Evolutionary conservation across 2,329 filamentous ascomycete genomes (phyloP).

Genomic region (Amphichorda felina): DNA sequence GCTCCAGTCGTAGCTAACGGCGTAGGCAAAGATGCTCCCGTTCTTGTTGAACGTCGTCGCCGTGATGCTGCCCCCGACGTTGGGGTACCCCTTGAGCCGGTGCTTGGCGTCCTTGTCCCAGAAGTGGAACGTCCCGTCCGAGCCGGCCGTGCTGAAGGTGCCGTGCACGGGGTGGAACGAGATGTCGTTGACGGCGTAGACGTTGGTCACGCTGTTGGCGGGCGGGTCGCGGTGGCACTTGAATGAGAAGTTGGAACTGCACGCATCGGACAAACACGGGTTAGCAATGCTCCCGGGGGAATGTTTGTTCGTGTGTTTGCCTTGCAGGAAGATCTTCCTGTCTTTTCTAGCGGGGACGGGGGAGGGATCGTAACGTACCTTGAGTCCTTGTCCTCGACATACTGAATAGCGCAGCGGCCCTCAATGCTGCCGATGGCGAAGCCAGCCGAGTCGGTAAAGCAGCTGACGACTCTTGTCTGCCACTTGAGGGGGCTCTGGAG

Average conservation of each 20-base stretch:
- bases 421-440: conserved; percentile 96
- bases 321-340: background rate
- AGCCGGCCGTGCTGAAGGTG: conserved; percentile 95
- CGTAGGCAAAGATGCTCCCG: conserved; percentile 77
- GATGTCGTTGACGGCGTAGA: conserved; percentile 93
- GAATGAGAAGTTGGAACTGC: conserved; percentile 89
- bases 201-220: conserved; percentile 66
- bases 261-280: background rate
- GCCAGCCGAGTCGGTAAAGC: conserved; percentile 82
- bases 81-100: conserved; percentile 77
- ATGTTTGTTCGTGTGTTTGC: background rate
- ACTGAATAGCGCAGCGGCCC: conserved; percentile 94
- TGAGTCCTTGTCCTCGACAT: conserved; percentile 91
- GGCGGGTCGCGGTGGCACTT: conserved; percentile 90
- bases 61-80: conserved; percentile 76
- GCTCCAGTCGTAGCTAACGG: conserved; percentile 95
- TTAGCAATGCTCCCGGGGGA: background rate
- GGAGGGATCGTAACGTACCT: conserved; percentile 31
- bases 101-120: conserved; percentile 92
- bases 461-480: conserved; percentile 92
- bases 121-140: conserved; percentile 93
- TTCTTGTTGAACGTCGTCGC: conserved; percentile 83
- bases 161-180: conserved; percentile 94
- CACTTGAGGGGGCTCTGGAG: conserved; percentile 94
- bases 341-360: background rate